Evolutionary conservation across 1,284 basidiomycete species (phyloP).

Genomic region (Wallemia hederae): DNA sequence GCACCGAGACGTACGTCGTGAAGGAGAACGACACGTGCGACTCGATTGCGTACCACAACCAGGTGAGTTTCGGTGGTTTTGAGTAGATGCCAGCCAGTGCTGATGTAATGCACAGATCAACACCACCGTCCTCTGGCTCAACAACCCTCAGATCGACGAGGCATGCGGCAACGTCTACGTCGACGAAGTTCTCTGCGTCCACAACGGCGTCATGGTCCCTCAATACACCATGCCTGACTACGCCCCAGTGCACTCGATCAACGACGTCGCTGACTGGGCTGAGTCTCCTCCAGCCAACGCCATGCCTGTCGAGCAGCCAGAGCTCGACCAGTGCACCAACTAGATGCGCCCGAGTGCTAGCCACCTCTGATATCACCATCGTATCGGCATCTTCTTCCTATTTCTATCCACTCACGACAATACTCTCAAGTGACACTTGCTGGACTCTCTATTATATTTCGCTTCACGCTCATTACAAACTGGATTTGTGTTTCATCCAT

Average conservation of each 20-base stretch:
- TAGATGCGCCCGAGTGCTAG: no score
- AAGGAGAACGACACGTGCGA: conserved; percentile 25
- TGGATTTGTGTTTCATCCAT: no score
- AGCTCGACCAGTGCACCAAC: neutral
- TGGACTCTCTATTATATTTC: no score
- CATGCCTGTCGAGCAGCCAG: neutral
- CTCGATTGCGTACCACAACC: conserved; percentile 13
- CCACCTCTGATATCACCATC: no score
- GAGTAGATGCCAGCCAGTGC: neutral
- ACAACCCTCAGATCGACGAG: conserved; percentile 36
- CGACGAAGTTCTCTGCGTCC: conserved; percentile 23
- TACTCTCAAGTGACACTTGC: no score
- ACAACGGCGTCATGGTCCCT: neutral
- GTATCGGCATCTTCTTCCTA: no score
- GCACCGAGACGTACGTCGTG: conserved; percentile 24
- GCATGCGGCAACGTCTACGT: conserved; percentile 33
- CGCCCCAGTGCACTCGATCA: neutral
- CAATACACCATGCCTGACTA: neutral
- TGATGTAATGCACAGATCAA: conserved; percentile 20
- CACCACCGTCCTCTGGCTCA: conserved; percentile 23
- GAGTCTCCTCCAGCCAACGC: neutral
- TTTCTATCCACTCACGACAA: no score
- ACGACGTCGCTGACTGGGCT: neutral
- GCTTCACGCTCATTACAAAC: no score
- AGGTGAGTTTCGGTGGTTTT: neutral